A percentile compares a stretch with the other conserved stretches of the same genome.
These are phyloP conservation scores for Ophiostoma fasciatum DNA, from an alignment of 2,329 filamentous ascomycete species.

Conservation along the genomic window DNA sequence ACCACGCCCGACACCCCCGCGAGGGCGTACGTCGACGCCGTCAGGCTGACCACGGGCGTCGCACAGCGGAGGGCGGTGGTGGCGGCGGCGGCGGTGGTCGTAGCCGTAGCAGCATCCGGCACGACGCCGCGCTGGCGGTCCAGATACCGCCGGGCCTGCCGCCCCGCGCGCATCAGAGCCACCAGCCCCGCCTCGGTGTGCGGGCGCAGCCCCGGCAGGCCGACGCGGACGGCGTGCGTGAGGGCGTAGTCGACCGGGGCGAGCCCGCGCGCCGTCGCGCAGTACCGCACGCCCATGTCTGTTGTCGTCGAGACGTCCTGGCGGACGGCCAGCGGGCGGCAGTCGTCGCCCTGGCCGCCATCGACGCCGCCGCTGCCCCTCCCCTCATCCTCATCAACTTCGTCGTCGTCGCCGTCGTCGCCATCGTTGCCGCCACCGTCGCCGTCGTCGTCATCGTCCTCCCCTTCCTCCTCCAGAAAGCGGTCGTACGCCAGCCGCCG, in stretches of 20 bases:
- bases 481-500: conserved; percentile 27
- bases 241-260: conserved; percentile 24
- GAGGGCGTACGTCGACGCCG: conserved; percentile 25
- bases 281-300: conserved; percentile 24
- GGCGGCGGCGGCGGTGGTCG: conserved; percentile 5
- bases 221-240: conserved; percentile 23
- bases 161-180: too few species aligned
- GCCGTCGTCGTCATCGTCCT: conserved; percentile 12
- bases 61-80: conserved; percentile 9
- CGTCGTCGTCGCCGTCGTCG: conserved; percentile 7
- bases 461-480: conserved; percentile 12
- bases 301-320: conserved; percentile 18
- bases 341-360: conserved; percentile 1
- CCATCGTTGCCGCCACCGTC: conserved; percentile 12
- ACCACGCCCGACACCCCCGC: conserved; percentile 1
- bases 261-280: conserved; percentile 11
- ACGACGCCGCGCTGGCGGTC: too few species aligned
- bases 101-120: too few species aligned
- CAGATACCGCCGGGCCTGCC: too few species aligned
- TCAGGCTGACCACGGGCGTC: conserved; percentile 23
- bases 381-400: conserved; percentile 12
- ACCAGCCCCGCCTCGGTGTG: conserved; percentile 8
- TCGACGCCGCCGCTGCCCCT: too few species aligned
- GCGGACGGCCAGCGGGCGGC: neutral
- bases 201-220: conserved; percentile 19